phyloP scores from a whole-genome alignment of 805 yeast genomes.

The Candida mattraensis region DNA sequence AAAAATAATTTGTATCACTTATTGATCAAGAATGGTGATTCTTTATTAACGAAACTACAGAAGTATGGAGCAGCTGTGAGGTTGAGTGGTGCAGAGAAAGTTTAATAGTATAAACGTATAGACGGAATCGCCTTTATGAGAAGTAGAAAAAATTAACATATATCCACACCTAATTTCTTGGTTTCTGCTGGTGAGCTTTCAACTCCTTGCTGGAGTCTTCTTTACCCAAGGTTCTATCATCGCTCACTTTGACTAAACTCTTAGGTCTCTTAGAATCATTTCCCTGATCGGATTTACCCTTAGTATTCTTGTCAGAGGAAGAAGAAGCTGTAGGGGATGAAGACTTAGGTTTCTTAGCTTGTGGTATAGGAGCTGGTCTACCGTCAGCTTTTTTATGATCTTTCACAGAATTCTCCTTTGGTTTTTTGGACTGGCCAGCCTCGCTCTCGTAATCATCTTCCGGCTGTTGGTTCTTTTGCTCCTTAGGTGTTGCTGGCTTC shows the following conservation, averaged over 20 bases:
- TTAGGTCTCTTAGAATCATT: conserved; percentile 14
- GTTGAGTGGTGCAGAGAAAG: conserved; percentile 86
- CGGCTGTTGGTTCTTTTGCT: conserved; percentile 1
- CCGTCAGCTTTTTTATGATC: neutral
- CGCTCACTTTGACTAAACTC: conserved; percentile 13
- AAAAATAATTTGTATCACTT: conserved; percentile 91
- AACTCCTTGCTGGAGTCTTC: conserved; percentile 7
- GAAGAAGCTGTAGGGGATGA: no score
- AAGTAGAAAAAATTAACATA: no score
- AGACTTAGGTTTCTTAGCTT: neutral
- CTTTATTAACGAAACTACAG: conserved; percentile 87
- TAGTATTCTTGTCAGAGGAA: no score
- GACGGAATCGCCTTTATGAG: no score
- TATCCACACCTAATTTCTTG: conserved; percentile 1
- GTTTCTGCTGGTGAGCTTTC: conserved; percentile 1
- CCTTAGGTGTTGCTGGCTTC: conserved; percentile 1
- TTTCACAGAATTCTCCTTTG: neutral
- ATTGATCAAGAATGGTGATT: conserved; percentile 89
- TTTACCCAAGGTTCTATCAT: conserved; percentile 13
- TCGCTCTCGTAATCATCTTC: neutral
- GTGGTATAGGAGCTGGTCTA: neutral
- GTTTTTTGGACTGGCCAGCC: no score
- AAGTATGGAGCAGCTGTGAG: conserved; percentile 97
- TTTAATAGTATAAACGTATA: conserved; percentile 21
- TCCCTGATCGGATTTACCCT: neutral